Percentiles rank a stretch among this genome's conserved stretches.
phyloP scores from a whole-genome alignment of 345 rosid species.

The Pistacia atlantica region DNA sequence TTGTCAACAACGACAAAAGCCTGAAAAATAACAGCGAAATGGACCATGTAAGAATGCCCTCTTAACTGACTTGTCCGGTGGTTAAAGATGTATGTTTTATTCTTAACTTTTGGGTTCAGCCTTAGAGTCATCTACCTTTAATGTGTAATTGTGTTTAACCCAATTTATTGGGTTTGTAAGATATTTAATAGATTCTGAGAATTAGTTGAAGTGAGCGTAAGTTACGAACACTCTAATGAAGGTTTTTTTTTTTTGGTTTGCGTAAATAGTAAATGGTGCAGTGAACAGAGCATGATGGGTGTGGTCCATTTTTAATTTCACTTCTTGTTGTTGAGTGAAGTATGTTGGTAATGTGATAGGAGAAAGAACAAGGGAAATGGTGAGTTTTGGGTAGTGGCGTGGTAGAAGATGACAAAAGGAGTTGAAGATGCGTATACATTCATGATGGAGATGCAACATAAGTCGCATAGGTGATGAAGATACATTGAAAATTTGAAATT shows the following conservation, averaged over 20 bases:
- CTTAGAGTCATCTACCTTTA: too few species aligned
- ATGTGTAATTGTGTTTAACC: too few species aligned
- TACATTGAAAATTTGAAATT: neutral
- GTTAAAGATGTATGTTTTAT: too few species aligned
- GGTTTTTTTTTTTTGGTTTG: too few species aligned
- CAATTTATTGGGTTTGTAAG: too few species aligned
- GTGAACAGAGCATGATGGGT: neutral
- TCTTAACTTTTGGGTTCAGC: too few species aligned
- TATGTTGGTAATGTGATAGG: neutral
- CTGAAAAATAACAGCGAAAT: neutral
- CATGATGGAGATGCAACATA: slow-evolving; percentile 8
- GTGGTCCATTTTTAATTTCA: neutral
- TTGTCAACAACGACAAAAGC: neutral
- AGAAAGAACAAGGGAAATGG: slow-evolving; percentile 15
- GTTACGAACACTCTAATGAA: too few species aligned
- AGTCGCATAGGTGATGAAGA: neutral
- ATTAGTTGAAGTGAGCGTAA: too few species aligned
- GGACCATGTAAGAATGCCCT: neutral
- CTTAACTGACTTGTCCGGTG: too few species aligned
- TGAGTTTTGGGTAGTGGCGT: slow-evolving; percentile 16
- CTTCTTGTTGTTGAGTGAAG: slow-evolving; percentile 1
- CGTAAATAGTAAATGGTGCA: neutral
- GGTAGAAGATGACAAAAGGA: slow-evolving; percentile 16
- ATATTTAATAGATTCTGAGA: too few species aligned
- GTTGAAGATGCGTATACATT: neutral